Percentiles rank a stretch among this genome's conserved stretches.
Conservation (phyloP, 176 grass and related monocot species). For the Paspalum notatum region DNA sequence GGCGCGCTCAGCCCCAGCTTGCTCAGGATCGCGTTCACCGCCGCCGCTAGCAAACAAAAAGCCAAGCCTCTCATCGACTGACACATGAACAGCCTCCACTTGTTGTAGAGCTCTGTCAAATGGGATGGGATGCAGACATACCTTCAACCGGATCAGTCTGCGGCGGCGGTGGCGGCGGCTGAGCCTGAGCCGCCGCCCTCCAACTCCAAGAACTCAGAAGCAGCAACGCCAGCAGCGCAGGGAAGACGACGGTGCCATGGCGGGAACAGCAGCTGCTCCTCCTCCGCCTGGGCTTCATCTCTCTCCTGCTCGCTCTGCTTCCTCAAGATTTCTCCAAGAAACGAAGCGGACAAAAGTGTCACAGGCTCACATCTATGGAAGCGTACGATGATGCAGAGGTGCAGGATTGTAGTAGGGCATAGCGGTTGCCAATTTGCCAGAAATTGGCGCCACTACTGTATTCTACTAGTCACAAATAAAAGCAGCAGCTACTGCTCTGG, state of each 20-base stretch:
- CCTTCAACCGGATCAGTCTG: constrained; percentile 61
- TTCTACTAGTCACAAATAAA: neutral
- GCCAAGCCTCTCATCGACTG: neutral
- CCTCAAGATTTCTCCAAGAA: neutral
- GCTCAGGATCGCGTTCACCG: constrained; percentile 64
- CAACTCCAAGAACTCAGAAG: constrained; percentile 26
- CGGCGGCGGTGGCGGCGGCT: neutral
- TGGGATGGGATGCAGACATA: neutral
- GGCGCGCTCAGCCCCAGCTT: constrained; percentile 55
- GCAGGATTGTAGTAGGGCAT: neutral
- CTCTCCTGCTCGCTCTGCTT: neutral
- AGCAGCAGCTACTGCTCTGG: neutral
- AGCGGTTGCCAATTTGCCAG: neutral
- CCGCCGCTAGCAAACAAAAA: constrained; percentile 45
- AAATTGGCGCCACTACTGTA: constrained; percentile 11
- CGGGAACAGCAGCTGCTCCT: neutral
- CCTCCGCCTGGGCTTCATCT: neutral
- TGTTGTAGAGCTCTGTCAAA: neutral
- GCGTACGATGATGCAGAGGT: neutral
- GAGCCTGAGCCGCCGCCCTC: constrained; percentile 46
- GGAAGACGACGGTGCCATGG: constrained; percentile 22
- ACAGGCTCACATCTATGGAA: neutral
- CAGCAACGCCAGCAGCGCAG: neutral
- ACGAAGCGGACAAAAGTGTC: constrained; percentile 2
- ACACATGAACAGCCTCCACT: neutral